Evolutionary conservation across 805 yeast genomes (phyloP).

Genomic region (Kazachstania viticola): DNA sequence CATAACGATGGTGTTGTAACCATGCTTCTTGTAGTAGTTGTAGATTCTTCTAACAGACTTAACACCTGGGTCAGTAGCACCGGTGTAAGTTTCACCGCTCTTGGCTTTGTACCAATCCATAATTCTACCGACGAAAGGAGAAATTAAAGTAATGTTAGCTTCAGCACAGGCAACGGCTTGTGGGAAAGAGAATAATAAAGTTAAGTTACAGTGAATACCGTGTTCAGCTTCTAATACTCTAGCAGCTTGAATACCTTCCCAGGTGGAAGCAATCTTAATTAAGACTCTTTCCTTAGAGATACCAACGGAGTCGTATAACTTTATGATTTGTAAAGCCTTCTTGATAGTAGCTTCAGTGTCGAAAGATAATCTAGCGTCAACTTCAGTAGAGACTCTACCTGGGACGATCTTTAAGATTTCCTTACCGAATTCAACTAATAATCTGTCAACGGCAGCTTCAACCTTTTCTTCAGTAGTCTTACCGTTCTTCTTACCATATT

Average conservation of each 20-base stretch:
- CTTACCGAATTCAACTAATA: slow-evolving; percentile 91
- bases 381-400: slow-evolving; percentile 98
- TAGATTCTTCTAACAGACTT: slow-evolving; percentile 73
- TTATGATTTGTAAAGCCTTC: slow-evolving; percentile 88
- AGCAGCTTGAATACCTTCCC: slow-evolving; percentile 99
- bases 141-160: slow-evolving; percentile 88
- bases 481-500: slow-evolving; percentile 62
- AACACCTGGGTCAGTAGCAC: slow-evolving; percentile 90
- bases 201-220: slow-evolving; percentile 89
- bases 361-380: slow-evolving; percentile 95
- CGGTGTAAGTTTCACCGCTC: slow-evolving; percentile 78
- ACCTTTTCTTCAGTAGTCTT: slow-evolving; percentile 48
- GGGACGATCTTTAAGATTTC: slow-evolving; percentile 91
- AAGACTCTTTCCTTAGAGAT: slow-evolving; percentile 80
- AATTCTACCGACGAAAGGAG: slow-evolving; percentile 98
- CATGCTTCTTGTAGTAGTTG: slow-evolving; percentile 97
- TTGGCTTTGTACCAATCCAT: slow-evolving; percentile 95
- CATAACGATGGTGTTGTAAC: slow-evolving; percentile 96
- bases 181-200: slow-evolving; percentile 84
- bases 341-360: slow-evolving; percentile 87
- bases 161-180: slow-evolving; percentile 99
- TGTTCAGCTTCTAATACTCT: slow-evolving; percentile 83
- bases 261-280: slow-evolving; percentile 95
- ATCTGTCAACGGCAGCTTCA: slow-evolving; percentile 73
- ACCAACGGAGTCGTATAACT: slow-evolving; percentile 75